Base-by-base conservation (phyloP, 75 land plant genomes). In the Azolla pinnata region DNA sequence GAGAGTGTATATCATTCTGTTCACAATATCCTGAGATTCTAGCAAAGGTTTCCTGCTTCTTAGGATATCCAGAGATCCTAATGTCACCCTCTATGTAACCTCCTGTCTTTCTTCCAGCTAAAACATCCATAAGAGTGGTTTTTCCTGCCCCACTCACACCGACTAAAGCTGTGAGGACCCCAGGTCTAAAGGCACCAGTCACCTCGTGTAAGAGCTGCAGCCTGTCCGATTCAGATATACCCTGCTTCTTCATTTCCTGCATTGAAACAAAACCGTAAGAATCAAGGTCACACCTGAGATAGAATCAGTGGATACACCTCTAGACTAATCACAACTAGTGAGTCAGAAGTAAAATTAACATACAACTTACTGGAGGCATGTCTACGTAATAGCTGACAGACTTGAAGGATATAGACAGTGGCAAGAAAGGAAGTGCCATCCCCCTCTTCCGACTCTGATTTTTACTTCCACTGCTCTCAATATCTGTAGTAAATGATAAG, bases 91-190 rank as follows among this genome's bases (percentile, higher is more conserved):
- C 75, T 33, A 79, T 73, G 45, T 79, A 79, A 24, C 86, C 86
- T 33, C 79, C 76, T 0, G 82, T 83, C 57, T 79, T 79, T 52
- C 86, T 67, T 10, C 86, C 86, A 20, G 82, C 74, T 42, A 83
- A 62, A 14, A 83, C 86, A 59, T 83, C 82, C 86, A 83, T 83
- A 1, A 83, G 72, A 16, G 86, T 83, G 1, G 83, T 83, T 55
- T 84, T 81, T 17, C 90, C 86, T 27, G 90, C 86, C 23, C 86
- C 90, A 54, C 90, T 86, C 23, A 80, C 90, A 26, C 90, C 90
- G 86, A 86, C 80, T 2, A 86, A 55, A 42, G 90, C 90, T 31
- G 83, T 86, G 14, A 86, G 79, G 18, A 86, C 75, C 17, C 90
- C 90, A 14, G 86, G 90, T 58, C 90, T 77, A 59, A 86, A 86